Evolutionary conservation across 106 monocot genomes (phyloP), one percentile per base, ranked within the genome.

Genomic region (Dendrobium officinale): DNA sequence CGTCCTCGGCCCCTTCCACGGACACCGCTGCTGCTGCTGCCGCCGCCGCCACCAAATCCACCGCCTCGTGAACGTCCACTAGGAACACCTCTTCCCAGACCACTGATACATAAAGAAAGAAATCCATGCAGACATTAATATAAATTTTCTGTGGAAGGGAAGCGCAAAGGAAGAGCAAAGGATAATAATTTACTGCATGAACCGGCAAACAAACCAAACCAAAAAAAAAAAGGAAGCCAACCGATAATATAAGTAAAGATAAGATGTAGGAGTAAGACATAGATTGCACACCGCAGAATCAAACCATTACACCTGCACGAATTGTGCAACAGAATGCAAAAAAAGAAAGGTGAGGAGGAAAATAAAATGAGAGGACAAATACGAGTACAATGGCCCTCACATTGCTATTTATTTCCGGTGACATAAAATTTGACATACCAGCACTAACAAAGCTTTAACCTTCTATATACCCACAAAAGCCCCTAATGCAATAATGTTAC

Each of bases 1-100:
- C 88, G 66, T 8, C 83, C 83, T 10, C 81, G 55, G 7, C 86
- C 84, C 59, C 91, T 55, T 18, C 88, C 78, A 10, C 86, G 13
- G 4, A 37, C 37, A 37, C 37, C 37, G 37, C 37, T 37, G 37
- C 37, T 37, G 15, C 81, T 80, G 51, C 20, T 3, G 19, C 80
- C 66, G 45, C 80, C 80, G 11, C 67, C 31, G 13, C 80, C 70
- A 37, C 64, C 64, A 64, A 64, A 64, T 26, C 64, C 64, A 68
- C 83, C 45, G 6, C 37, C 37, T 37, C 80, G 82, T 73, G 78
- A 10, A 2, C 31, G 58, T 44, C 83, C 78, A 55, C 73, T 58
- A 79, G 24, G 77, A 72, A 72, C 26, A 44, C 83, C 79, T 45
- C 83, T 73, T 18, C 64, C 78, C 7, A 78, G 56, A 54, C 55